These are phyloP conservation scores for Scutellaria galericulata DNA, from an alignment of 257 asterid genomes.

Conservation along the genomic window DNA sequence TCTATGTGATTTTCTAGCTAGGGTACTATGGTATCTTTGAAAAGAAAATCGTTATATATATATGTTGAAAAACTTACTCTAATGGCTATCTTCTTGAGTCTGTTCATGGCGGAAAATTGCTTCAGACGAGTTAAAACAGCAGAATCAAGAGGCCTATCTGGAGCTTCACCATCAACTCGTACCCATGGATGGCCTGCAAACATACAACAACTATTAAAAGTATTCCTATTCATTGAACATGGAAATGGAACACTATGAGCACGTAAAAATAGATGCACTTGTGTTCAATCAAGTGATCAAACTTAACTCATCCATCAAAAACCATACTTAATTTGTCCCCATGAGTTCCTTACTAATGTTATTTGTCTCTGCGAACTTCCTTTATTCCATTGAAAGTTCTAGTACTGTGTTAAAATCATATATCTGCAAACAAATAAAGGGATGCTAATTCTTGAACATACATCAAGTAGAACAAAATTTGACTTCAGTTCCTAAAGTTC, in stretches of 20 bases:
- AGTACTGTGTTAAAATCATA: too few species aligned
- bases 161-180: slow-evolving; percentile 56
- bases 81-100: slow-evolving; percentile 63
- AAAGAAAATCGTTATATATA: background rate
- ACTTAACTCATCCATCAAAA: too few species aligned
- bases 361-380: too few species aligned
- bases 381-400: too few species aligned
- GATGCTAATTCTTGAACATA: too few species aligned
- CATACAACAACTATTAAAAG: background rate
- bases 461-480: background rate
- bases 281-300: background rate
- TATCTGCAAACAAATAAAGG: too few species aligned
- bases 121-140: slow-evolving; percentile 60
- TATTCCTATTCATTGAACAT: slow-evolving; percentile 17
- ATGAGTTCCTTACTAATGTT: too few species aligned
- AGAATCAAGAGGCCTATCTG: slow-evolving; percentile 67
- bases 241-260: background rate
- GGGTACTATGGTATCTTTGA: background rate
- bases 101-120: slow-evolving; percentile 67
- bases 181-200: slow-evolving; percentile 69
- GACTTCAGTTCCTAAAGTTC: background rate
- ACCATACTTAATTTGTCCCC: too few species aligned
- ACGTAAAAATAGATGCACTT: background rate
- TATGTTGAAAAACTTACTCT: slow-evolving; percentile 43
- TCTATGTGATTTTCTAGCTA: too few species aligned